A percentile compares a stretch with the other conserved stretches of the same genome.
Evolutionary conservation across 768 basidiomycete genomes (phyloP).

Genomic region (Pleurotus giganteus): DNA sequence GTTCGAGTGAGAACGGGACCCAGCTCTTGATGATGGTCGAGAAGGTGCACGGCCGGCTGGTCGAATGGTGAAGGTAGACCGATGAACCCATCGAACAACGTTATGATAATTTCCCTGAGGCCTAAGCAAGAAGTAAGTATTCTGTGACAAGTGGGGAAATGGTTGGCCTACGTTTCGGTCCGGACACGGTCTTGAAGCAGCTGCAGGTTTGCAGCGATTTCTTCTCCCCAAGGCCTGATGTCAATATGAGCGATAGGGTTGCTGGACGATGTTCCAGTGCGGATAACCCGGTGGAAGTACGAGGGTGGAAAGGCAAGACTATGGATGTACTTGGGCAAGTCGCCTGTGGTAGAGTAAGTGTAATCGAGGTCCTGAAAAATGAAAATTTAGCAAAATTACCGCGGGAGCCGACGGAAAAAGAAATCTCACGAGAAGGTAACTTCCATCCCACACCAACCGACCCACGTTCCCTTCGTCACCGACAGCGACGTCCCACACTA

Average conservation of each 20-base stretch:
- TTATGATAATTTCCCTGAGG: slow-evolving; percentile 78
- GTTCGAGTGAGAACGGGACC: slow-evolving; percentile 19
- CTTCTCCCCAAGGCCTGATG: slow-evolving; percentile 73
- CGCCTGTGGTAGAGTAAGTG: slow-evolving; percentile 71
- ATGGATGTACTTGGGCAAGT: slow-evolving; percentile 78
- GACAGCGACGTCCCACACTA: slow-evolving; percentile 85
- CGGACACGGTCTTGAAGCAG: slow-evolving; percentile 73
- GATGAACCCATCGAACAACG: slow-evolving; percentile 83
- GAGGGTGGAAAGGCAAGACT: slow-evolving; percentile 82
- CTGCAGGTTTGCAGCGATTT: slow-evolving; percentile 72
- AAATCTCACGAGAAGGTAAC: slow-evolving; percentile 73
- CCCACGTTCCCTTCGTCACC: slow-evolving; percentile 86
- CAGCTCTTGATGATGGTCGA: slow-evolving; percentile 22
- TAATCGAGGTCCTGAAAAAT: slow-evolving; percentile 75
- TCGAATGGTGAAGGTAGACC: slow-evolving; percentile 71
- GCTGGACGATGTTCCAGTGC: slow-evolving; percentile 50
- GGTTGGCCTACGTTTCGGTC: slow-evolving; percentile 72
- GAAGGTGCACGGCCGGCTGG: slow-evolving; percentile 37
- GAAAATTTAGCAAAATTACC: slow-evolving; percentile 9
- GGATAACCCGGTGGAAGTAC: slow-evolving; percentile 85
- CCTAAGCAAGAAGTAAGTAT: slow-evolving; percentile 32
- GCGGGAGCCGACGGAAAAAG: slow-evolving; percentile 13
- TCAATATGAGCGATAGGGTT: slow-evolving; percentile 74
- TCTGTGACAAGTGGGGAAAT: neutral
- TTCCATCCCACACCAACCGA: slow-evolving; percentile 86